phyloP scores from a whole-genome alignment of 495 filamentous ascomycete genomes.

The Penicillium coprophilum region DNA sequence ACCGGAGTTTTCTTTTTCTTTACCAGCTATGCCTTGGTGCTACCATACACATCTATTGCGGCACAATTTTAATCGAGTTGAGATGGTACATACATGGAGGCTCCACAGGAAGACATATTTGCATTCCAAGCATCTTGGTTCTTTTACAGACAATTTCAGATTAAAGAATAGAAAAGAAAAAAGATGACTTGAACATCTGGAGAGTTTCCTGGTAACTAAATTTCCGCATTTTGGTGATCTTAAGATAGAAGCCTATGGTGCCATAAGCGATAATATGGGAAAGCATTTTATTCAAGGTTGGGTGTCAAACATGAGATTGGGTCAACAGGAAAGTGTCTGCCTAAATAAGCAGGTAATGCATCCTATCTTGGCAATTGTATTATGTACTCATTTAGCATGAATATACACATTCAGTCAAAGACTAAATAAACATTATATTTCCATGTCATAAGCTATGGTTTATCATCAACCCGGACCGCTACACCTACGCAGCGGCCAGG shows the following conservation, averaged over 20 bases:
- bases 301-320: background rate
- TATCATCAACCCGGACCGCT: background rate
- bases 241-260: background rate
- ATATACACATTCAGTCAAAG: background rate
- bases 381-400: too few species aligned
- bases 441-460: background rate
- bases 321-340: too few species aligned
- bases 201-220: background rate
- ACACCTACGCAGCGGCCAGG: slow-evolving; percentile 34
- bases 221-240: background rate
- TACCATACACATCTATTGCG: slow-evolving; percentile 5
- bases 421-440: background rate
- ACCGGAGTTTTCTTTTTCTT: slow-evolving; percentile 16
- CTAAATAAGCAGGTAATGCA: too few species aligned
- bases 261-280: background rate
- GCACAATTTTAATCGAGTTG: background rate
- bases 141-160: background rate
- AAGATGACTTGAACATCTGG: background rate
- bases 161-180: background rate
- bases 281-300: background rate
- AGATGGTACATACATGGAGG: slow-evolving; percentile 3
- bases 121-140: background rate
- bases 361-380: too few species aligned
- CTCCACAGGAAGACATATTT: background rate
- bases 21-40: slow-evolving; percentile 8